These are phyloP conservation scores for Torulaspora indica DNA, from an alignment of 805 yeast species.

Conservation along the genomic window DNA sequence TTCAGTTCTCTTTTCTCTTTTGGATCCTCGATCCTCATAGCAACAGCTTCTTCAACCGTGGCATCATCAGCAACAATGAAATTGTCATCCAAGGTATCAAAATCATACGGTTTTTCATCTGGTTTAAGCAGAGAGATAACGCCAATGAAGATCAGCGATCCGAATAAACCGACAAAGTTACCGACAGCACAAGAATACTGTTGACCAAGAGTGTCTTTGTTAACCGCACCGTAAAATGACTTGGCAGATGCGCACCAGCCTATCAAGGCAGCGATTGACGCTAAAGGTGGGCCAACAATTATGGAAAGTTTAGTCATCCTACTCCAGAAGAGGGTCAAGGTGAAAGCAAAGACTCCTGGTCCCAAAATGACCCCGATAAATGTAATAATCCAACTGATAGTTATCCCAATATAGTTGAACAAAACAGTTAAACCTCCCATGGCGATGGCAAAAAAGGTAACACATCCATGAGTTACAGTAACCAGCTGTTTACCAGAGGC, in stretches of 20 bases:
- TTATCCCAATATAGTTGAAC: slow-evolving; percentile 9
- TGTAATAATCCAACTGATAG: no score
- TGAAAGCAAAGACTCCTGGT: slow-evolving; percentile 37
- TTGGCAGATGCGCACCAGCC: slow-evolving; percentile 45
- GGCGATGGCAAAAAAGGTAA: neutral
- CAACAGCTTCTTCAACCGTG: slow-evolving; percentile 34
- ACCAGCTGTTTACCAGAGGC: slow-evolving; percentile 37
- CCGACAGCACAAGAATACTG: slow-evolving; percentile 46
- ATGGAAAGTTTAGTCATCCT: slow-evolving; percentile 16
- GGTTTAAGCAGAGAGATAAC: slow-evolving; percentile 33
- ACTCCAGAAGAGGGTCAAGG: slow-evolving; percentile 33
- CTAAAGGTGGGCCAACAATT: slow-evolving; percentile 39
- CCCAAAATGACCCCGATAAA: slow-evolving; percentile 40
- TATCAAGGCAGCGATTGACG: slow-evolving; percentile 50
- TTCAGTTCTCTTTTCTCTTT: slow-evolving; percentile 27
- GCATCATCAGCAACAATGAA: slow-evolving; percentile 37
- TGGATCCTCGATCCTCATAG: slow-evolving; percentile 22
- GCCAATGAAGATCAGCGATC: slow-evolving; percentile 31
- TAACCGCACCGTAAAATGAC: slow-evolving; percentile 39
- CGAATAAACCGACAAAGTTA: slow-evolving; percentile 39
- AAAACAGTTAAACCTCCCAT: neutral
- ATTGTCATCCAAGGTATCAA: slow-evolving; percentile 17
- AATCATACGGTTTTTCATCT: slow-evolving; percentile 33
- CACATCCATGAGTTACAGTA: neutral
- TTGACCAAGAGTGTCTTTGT: slow-evolving; percentile 43